phyloP scores from a whole-genome alignment of 176 grass and related monocot genomes.

The Oryza glaberrima region DNA sequence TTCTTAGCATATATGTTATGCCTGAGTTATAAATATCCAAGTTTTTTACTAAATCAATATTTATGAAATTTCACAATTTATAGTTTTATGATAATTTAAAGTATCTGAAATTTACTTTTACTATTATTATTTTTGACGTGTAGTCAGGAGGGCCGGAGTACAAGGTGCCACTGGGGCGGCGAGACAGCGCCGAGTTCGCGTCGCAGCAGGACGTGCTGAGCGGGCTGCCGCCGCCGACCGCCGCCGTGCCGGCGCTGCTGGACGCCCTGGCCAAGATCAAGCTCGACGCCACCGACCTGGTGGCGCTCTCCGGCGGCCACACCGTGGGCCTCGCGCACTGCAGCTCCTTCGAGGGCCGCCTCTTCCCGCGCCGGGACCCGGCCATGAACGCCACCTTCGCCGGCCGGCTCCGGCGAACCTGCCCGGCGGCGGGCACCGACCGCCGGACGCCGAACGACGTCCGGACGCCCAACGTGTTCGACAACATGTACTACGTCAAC shows the following conservation, averaged over 20 bases:
- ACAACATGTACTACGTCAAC: conserved; percentile 84
- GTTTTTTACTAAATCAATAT: too few relatives aligned
- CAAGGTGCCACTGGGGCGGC: conserved; percentile 57
- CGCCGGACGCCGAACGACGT: conserved; percentile 53
- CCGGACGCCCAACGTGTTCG: conserved; percentile 58
- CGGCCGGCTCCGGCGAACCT: conserved; percentile 34
- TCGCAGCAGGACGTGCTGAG: background rate
- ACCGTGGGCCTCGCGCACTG: conserved; percentile 69
- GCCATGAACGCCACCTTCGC: conserved; percentile 45
- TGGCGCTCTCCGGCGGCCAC: conserved; percentile 72
- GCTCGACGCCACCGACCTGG: conserved; percentile 66
- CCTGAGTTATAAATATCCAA: too few relatives aligned
- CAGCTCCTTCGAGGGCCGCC: conserved; percentile 54
- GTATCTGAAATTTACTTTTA: too few relatives aligned
- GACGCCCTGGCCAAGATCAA: conserved; percentile 7
- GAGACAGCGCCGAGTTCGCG: conserved; percentile 49
- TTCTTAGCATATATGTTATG: too few relatives aligned
- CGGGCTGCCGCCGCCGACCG: conserved; percentile 42
- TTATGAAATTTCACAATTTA: too few relatives aligned
- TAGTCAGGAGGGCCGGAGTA: conserved; percentile 58
- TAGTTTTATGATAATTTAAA: too few relatives aligned
- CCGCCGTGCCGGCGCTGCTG: conserved; percentile 39
- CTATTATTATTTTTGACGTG: background rate
- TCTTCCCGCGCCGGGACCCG: conserved; percentile 56
- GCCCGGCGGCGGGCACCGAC: conserved; percentile 40